phyloP scores from a whole-genome alignment of 2,329 filamentous ascomycete genomes.

The Magnaporthiopsis incrustans region DNA sequence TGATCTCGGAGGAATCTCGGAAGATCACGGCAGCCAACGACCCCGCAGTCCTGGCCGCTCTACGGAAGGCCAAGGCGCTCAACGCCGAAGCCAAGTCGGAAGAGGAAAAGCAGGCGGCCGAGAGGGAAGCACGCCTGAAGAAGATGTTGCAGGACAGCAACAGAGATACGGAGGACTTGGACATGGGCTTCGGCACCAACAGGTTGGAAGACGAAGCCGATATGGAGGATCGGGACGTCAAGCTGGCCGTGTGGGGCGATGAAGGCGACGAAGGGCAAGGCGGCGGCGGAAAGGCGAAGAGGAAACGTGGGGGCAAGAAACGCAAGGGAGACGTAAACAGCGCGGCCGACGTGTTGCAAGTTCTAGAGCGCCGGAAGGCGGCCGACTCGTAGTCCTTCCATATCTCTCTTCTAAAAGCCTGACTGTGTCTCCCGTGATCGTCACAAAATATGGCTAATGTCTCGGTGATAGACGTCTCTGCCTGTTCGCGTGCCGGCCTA shows the following conservation, averaged over 20 bases:
- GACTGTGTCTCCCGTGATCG: neutral
- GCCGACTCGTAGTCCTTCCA: constrained; percentile 15
- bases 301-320: constrained; percentile 67
- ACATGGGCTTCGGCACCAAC: constrained; percentile 88
- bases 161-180: constrained; percentile 82
- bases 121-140: constrained; percentile 59
- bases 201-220: constrained; percentile 85
- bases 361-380: constrained; percentile 55
- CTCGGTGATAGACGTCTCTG: neutral
- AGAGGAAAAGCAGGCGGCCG: constrained; percentile 32
- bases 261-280: constrained; percentile 43
- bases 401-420: neutral
- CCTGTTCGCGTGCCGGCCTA: neutral
- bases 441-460: neutral
- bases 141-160: constrained; percentile 67
- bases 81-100: constrained; percentile 36
- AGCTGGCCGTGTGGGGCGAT: constrained; percentile 57
- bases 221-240: constrained; percentile 59
- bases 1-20: constrained; percentile 43
- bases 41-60: constrained; percentile 70
- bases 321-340: constrained; percentile 72
- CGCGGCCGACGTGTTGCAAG: constrained; percentile 70
- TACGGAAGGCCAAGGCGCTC: constrained; percentile 74
- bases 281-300: constrained; percentile 42
- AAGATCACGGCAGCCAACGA: constrained; percentile 56